phyloP scores from a whole-genome alignment of 2,329 filamentous ascomycete species.

The Fusarium sp. region DNA sequence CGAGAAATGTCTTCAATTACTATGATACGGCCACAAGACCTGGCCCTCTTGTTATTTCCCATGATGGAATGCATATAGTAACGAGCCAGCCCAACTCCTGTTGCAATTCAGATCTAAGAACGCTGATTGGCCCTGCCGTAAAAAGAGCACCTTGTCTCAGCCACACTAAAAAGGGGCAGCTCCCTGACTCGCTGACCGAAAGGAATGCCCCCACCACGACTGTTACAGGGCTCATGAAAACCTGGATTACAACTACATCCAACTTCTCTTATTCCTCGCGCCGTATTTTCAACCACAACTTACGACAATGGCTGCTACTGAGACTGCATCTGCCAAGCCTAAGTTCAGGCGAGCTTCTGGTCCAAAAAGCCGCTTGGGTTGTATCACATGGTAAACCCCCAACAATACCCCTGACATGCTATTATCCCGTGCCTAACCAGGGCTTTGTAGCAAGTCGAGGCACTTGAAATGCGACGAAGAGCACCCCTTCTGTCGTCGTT shows the following conservation, averaged over 20 bases:
- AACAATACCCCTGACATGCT: not conserved
- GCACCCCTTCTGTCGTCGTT: not conserved
- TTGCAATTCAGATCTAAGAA: not conserved
- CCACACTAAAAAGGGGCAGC: not conserved
- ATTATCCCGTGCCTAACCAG: not conserved
- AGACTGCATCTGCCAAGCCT: not conserved
- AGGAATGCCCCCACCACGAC: not conserved
- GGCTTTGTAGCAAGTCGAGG: not conserved
- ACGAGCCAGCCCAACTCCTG: not conserved
- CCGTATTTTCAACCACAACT: not conserved
- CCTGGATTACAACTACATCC: not conserved
- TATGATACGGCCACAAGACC: not conserved
- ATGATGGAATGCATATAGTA: not conserved
- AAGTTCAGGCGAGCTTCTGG: not conserved
- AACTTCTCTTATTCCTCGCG: not conserved
- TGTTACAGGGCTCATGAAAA: not conserved
- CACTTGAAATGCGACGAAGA: conserved; percentile 1
- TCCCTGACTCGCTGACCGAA: not conserved
- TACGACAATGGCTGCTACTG: not conserved
- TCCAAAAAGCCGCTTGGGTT: not conserved
- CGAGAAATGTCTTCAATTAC: not conserved
- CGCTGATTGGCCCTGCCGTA: not conserved
- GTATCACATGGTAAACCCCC: not conserved
- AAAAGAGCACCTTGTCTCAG: not conserved
- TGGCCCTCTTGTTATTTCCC: not conserved